phyloP scores from a whole-genome alignment of 768 basidiomycete genomes.

The Auriscalpium microsporum region DNA sequence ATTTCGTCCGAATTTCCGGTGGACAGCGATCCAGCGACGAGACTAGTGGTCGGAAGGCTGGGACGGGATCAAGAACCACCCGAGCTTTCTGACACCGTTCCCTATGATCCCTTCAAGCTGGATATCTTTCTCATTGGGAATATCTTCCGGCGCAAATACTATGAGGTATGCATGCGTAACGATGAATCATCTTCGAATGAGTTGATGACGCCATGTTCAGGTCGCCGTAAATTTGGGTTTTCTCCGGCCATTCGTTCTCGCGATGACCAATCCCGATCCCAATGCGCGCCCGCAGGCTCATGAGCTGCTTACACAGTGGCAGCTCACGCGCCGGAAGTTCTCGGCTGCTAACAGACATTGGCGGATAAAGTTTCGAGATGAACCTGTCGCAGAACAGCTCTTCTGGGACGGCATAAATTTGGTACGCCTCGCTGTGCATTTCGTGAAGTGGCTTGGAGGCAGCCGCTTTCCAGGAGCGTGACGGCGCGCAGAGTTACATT shows the following conservation, averaged over 20 bases:
- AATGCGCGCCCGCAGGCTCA: background rate
- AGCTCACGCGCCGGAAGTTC: background rate
- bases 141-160: background rate
- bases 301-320: background rate
- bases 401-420: background rate
- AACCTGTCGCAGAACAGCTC: background rate
- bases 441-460: background rate
- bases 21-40: background rate
- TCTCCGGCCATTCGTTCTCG: background rate
- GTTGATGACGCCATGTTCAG: background rate
- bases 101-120: conserved; percentile 4
- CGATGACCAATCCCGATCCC: background rate
- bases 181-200: background rate
- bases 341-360: background rate
- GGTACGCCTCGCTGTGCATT: background rate
- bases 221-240: background rate
- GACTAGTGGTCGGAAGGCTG: background rate
- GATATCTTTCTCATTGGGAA: conserved; percentile 4
- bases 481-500: background rate
- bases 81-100: background rate
- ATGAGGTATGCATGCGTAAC: background rate
- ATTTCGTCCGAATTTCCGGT: background rate
- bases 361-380: background rate
- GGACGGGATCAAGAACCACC: background rate
- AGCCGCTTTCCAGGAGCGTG: background rate